phyloP scores from a whole-genome alignment of 2,329 filamentous ascomycete genomes.

The Trichophyton simii region DNA sequence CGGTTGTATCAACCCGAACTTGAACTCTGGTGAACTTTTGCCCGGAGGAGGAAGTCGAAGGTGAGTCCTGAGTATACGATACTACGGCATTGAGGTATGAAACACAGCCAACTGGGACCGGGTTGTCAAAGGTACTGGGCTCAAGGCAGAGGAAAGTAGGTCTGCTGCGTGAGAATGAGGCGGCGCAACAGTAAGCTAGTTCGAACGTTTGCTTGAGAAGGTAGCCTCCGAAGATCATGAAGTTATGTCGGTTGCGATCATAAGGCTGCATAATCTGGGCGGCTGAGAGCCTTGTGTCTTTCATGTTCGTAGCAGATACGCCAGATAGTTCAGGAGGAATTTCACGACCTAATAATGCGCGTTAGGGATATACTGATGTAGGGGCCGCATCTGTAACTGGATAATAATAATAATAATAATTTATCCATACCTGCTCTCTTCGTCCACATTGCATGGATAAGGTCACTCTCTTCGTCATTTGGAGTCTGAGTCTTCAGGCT shows the following conservation, averaged over 20 bases:
- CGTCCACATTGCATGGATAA: slow-evolving; percentile 64
- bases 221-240: slow-evolving; percentile 69
- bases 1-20: slow-evolving; percentile 58
- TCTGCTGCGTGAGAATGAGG: slow-evolving; percentile 55
- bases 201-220: slow-evolving; percentile 64
- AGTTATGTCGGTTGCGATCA: slow-evolving; percentile 56
- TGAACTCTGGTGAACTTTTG: slow-evolving; percentile 51
- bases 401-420: too few relatives aligned
- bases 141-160: slow-evolving; percentile 62
- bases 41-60: slow-evolving; percentile 15
- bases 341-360: background rate
- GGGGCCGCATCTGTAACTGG: background rate
- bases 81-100: slow-evolving; percentile 61
- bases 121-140: slow-evolving; percentile 61
- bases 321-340: background rate
- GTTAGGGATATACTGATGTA: background rate
- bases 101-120: slow-evolving; percentile 62
- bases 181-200: slow-evolving; percentile 62
- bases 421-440: slow-evolving; percentile 46
- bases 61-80: slow-evolving; percentile 53
- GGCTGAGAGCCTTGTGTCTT: slow-evolving; percentile 49
- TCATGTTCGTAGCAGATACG: slow-evolving; percentile 44
- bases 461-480: slow-evolving; percentile 56
- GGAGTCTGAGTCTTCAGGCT: slow-evolving; percentile 55
- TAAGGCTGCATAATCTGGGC: slow-evolving; percentile 67